Percentiles rank a stretch among this genome's conserved stretches.
phyloP scores from a whole-genome alignment of 768 basidiomycete genomes.

The Suillus variegatus region DNA sequence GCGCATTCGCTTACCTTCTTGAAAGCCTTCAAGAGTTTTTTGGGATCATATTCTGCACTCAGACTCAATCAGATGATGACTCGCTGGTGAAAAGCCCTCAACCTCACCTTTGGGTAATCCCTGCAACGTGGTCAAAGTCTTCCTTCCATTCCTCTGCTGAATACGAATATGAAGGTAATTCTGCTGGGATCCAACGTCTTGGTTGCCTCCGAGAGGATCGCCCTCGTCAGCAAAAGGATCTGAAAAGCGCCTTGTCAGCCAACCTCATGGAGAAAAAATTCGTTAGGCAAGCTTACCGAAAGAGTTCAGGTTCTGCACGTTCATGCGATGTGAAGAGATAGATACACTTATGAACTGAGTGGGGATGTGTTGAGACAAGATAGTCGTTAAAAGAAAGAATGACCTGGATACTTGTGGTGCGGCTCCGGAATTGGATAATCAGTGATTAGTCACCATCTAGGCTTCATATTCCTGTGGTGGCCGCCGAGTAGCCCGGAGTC shows the following conservation, averaged over 20 bases:
- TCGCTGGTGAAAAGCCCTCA: conserved; percentile 13
- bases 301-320: conserved; percentile 88
- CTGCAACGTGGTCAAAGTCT: conserved; percentile 97
- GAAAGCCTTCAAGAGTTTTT: conserved; percentile 98
- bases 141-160: conserved; percentile 98
- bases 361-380: conserved; percentile 35
- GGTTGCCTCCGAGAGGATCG: conserved; percentile 71
- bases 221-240: conserved; percentile 97
- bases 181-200: conserved; percentile 79
- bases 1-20: conserved; percentile 71
- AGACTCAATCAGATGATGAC: conserved; percentile 16
- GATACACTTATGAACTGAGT: conserved; percentile 48
- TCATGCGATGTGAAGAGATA: conserved; percentile 76
- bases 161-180: conserved; percentile 96
- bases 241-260: conserved; percentile 34
- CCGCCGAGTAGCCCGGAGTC: conserved; percentile 17
- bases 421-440: conserved; percentile 26
- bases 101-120: conserved; percentile 85
- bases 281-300: conserved; percentile 51
- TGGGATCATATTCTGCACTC: conserved; percentile 86
- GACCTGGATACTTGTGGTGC: conserved; percentile 12
- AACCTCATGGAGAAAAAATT: background rate
- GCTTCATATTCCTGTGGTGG: conserved; percentile 16
- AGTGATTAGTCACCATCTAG: conserved; percentile 11
- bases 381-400: conserved; percentile 25